Evolutionary conservation across 441 rosid genomes (phyloP).

Genomic region (Erodium texanum): DNA sequence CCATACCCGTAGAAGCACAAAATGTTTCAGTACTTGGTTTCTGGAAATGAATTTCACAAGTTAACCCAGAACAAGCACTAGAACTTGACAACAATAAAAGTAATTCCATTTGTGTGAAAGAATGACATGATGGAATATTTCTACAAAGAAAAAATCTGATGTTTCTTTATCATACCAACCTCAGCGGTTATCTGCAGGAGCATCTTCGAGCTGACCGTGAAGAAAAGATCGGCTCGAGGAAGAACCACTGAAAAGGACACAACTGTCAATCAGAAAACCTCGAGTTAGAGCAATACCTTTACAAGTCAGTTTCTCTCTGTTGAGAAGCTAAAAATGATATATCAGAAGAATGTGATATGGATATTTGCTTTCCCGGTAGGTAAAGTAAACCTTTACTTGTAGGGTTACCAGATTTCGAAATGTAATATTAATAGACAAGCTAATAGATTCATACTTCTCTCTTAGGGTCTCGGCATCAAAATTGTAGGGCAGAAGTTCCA

Average conservation of each 20-base stretch:
- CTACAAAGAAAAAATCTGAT: conserved; percentile 11
- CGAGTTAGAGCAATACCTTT: no score
- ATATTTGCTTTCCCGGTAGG: no score
- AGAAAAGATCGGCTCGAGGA: background rate
- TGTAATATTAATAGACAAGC: background rate
- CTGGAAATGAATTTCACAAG: no score
- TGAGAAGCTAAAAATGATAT: no score
- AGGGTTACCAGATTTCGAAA: no score
- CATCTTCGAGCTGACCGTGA: background rate
- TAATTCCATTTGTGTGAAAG: conserved; percentile 15
- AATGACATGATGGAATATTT: conserved; percentile 13
- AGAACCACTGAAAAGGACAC: background rate
- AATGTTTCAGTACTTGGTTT: no score
- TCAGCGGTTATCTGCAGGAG: background rate
- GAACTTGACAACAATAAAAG: conserved; percentile 14
- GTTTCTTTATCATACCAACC: no score
- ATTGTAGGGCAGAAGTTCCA: conserved; percentile 17
- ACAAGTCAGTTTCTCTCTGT: no score
- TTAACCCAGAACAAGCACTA: no score
- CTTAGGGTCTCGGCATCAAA: conserved; percentile 11
- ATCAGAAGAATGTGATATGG: no score
- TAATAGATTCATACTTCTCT: background rate
- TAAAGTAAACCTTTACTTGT: no score
- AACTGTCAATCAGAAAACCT: background rate
- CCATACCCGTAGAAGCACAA: no score